Evolutionary conservation across 768 basidiomycete genomes (phyloP).

Genomic region (Amanita pallidorosea): DNA sequence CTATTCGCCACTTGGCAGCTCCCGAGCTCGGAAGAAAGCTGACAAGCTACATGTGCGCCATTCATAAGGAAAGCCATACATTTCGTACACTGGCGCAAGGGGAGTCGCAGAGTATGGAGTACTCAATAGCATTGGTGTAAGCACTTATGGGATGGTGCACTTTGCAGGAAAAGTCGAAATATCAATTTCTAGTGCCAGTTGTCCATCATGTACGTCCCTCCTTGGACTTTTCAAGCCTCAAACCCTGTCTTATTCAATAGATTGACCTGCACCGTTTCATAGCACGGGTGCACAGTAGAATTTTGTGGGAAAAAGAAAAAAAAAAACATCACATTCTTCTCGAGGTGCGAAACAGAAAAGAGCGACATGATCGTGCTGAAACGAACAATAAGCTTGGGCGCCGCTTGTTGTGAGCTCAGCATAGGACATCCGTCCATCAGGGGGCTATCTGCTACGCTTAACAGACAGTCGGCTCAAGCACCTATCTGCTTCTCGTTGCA

Average conservation of each 20-base stretch:
- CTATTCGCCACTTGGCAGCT: conserved; percentile 57
- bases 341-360: conserved; percentile 31
- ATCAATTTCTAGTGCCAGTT: conserved; percentile 25
- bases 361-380: neutral
- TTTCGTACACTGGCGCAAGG: too few relatives aligned
- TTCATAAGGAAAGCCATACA: too few relatives aligned
- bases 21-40: conserved; percentile 43
- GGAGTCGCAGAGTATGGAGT: too few relatives aligned
- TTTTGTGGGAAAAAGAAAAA: conserved; percentile 25
- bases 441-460: conserved; percentile 40
- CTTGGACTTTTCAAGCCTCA: neutral
- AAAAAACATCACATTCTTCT: conserved; percentile 43
- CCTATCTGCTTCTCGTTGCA: conserved; percentile 72
- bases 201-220: conserved; percentile 16
- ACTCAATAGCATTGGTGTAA: conserved; percentile 54
- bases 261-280: conserved; percentile 37
- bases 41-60: too few relatives aligned
- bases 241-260: conserved; percentile 14
- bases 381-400: conserved; percentile 68
- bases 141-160: conserved; percentile 50
- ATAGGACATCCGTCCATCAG: conserved; percentile 52
- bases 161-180: conserved; percentile 37
- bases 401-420: conserved; percentile 56
- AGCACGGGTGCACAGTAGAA: conserved; percentile 46
- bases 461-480: conserved; percentile 46